These are phyloP conservation scores for Mycena amicta DNA, from an alignment of 768 basidiomycete genomes.

Conservation along the genomic window DNA sequence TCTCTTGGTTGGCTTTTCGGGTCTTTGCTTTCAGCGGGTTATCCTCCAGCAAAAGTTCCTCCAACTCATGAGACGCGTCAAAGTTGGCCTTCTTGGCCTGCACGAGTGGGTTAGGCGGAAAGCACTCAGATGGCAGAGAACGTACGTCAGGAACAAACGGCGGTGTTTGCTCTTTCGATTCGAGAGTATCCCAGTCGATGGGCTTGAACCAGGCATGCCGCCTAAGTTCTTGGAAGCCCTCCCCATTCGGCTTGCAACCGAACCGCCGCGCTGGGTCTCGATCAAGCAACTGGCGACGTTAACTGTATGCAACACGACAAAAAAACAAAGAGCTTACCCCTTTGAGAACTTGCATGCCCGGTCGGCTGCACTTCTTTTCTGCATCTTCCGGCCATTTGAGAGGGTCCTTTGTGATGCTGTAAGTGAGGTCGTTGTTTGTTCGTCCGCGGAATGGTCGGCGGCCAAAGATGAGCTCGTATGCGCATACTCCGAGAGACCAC, in stretches of 20 bases:
- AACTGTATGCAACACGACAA: conserved; percentile 10
- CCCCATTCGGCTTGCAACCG: conserved; percentile 78
- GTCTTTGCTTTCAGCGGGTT: conserved; percentile 95
- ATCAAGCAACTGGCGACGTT: conserved; percentile 70
- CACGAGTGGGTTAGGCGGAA: conserved; percentile 8
- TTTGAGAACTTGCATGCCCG: conserved; percentile 78
- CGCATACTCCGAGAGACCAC: conserved; percentile 96
- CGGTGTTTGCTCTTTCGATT: conserved; percentile 71
- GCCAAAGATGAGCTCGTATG: conserved; percentile 90
- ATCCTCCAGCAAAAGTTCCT: conserved; percentile 93
- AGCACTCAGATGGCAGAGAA: conserved; percentile 22
- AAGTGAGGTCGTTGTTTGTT: conserved; percentile 90
- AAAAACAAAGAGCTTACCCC: conserved; percentile 55
- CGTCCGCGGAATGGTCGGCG: conserved; percentile 91
- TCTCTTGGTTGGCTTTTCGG: conserved; percentile 88
- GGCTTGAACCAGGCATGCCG: conserved; percentile 82
- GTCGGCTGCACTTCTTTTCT: conserved; percentile 71
- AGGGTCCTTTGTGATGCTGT: conserved; percentile 87
- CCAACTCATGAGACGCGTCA: conserved; percentile 96
- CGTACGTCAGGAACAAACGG: conserved; percentile 90
- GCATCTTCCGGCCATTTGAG: conserved; percentile 91
- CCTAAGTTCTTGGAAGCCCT: conserved; percentile 79
- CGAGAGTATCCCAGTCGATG: conserved; percentile 90
- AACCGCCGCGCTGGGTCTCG: conserved; percentile 80
- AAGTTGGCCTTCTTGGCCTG: conserved; percentile 99